Percentiles rank a stretch among this genome's conserved stretches.
phyloP scores from a whole-genome alignment of 495 filamentous ascomycete genomes.

The Penicillium mononematosum region DNA sequence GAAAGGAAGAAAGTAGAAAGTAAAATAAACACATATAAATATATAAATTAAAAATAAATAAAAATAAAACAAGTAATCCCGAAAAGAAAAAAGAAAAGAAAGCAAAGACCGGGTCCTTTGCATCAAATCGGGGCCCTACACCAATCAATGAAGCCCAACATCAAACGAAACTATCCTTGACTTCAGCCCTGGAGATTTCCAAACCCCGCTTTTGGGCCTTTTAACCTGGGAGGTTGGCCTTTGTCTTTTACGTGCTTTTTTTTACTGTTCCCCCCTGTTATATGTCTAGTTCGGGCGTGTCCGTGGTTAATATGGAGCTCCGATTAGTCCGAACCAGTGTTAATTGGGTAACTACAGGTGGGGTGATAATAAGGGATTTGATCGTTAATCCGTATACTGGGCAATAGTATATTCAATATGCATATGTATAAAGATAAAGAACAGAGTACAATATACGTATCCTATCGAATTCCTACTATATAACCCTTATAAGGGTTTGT shows the following conservation, averaged over 20 bases:
- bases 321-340: not conserved
- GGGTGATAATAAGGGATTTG: not conserved
- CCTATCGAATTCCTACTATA: not conserved
- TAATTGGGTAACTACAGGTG: not conserved
- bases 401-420: not conserved
- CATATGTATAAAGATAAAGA: not conserved
- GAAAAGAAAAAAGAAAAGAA: not conserved
- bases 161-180: not conserved
- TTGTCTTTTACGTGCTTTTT: not conserved
- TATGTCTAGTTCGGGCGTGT: not conserved
- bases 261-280: not conserved
- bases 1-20: not conserved
- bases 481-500: not conserved
- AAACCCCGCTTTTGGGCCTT: constrained; percentile 10
- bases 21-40: too few relatives aligned
- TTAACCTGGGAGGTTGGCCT: not conserved
- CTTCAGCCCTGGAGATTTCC: constrained; percentile 4
- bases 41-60: too few relatives aligned
- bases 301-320: not conserved
- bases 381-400: not conserved
- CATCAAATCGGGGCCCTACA: not conserved
- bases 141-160: not conserved
- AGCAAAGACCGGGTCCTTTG: not conserved
- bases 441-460: too few relatives aligned
- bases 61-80: not conserved